Evolutionary conservation across 768 basidiomycete genomes (phyloP).

Genomic region (Boletus vermiculosoides): DNA sequence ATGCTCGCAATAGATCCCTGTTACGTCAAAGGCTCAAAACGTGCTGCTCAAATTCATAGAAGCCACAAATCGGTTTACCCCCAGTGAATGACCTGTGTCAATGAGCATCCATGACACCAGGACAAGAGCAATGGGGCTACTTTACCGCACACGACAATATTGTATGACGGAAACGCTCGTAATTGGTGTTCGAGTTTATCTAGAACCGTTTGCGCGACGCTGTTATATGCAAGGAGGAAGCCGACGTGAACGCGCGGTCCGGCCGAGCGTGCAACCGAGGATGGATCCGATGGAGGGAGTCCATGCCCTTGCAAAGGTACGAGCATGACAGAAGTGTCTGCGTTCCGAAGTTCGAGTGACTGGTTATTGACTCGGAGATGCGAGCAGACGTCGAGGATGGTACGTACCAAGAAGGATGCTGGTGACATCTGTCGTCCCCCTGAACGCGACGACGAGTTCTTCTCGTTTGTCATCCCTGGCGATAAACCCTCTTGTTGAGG

Average conservation of each 20-base stretch:
- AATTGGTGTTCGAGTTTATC: constrained; percentile 31
- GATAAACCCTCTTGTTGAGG: constrained; percentile 44
- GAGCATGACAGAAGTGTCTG: constrained; percentile 26
- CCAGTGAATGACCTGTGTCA: constrained; percentile 41
- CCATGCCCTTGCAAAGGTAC: constrained; percentile 23
- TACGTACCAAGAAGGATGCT: constrained; percentile 21
- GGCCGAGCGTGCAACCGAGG: neutral
- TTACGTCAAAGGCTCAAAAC: constrained; percentile 8
- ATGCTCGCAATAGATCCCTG: constrained; percentile 41
- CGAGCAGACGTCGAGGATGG: neutral
- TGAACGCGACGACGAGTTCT: constrained; percentile 43
- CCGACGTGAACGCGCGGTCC: constrained; percentile 36
- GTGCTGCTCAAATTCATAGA: neutral
- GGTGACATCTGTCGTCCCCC: constrained; percentile 34
- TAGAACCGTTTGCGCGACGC: constrained; percentile 33
- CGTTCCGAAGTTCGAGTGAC: neutral
- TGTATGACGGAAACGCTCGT: constrained; percentile 33
- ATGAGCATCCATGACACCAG: constrained; percentile 2
- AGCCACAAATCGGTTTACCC: constrained; percentile 23
- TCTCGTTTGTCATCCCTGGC: constrained; percentile 42
- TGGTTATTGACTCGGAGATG: neutral
- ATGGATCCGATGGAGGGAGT: constrained; percentile 17
- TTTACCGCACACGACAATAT: constrained; percentile 34
- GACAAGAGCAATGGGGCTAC: neutral
- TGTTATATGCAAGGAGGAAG: constrained; percentile 37